Evolutionary conservation across 768 basidiomycete genomes (phyloP).

Genomic region (Cyathus striatus): DNA sequence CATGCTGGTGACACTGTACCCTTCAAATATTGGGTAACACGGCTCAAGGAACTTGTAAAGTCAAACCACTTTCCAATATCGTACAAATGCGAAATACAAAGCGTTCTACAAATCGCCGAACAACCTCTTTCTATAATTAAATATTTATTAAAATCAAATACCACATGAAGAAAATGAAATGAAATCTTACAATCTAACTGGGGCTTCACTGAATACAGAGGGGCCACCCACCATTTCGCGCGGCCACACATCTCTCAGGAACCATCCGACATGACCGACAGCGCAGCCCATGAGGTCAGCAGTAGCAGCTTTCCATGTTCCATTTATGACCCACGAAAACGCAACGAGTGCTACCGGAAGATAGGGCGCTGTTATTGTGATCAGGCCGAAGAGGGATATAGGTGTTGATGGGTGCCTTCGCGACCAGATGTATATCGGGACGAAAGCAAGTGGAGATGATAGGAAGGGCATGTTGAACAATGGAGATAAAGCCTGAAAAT

Average conservation of each 20-base stretch:
- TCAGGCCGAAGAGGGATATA: conserved; percentile 92
- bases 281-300: conserved; percentile 81
- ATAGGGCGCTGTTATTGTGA: conserved; percentile 95
- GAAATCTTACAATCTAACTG: conserved; percentile 56
- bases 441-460: conserved; percentile 88
- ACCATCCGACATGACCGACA: conserved; percentile 85
- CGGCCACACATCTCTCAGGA: conserved; percentile 82
- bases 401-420: conserved; percentile 89
- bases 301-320: conserved; percentile 79
- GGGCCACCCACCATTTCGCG: conserved; percentile 79
- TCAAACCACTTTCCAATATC: background rate
- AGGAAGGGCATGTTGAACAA: conserved; percentile 91
- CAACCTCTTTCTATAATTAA: conserved; percentile 49
- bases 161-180: conserved; percentile 5
- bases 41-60: too few relatives aligned
- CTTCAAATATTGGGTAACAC: too few relatives aligned
- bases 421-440: conserved; percentile 97
- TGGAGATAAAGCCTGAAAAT: conserved; percentile 66
- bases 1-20: too few relatives aligned
- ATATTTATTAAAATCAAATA: background rate
- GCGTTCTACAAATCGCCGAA: conserved; percentile 48
- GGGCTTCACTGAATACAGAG: conserved; percentile 69
- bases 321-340: conserved; percentile 80
- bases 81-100: background rate
- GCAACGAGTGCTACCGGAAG: conserved; percentile 88